These are phyloP conservation scores for Penicillium cataractarum DNA, from an alignment of 495 filamentous ascomycete species.

Conservation along the genomic window DNA sequence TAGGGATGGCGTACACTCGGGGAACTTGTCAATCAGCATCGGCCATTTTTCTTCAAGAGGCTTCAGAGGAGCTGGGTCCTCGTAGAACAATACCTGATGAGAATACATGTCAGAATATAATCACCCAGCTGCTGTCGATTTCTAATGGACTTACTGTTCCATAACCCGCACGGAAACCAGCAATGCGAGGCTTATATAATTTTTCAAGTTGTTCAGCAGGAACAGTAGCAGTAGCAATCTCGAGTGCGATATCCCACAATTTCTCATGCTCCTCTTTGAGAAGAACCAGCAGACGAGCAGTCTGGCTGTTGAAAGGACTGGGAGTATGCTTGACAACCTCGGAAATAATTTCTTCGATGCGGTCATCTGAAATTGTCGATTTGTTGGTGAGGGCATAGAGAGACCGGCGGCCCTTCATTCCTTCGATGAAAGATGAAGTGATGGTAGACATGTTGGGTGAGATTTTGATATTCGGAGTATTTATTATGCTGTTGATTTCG, in stretches of 20 bases:
- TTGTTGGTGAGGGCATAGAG: slow-evolving; percentile 33
- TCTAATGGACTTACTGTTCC: slow-evolving; percentile 17
- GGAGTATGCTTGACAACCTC: slow-evolving; percentile 30
- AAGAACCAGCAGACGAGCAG: slow-evolving; percentile 34
- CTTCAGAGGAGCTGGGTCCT: slow-evolving; percentile 56
- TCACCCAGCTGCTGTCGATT: neutral
- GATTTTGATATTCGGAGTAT: neutral
- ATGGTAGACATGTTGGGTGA: slow-evolving; percentile 3
- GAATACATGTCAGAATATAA: neutral
- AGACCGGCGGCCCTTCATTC: slow-evolving; percentile 34
- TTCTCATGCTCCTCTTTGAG: slow-evolving; percentile 36
- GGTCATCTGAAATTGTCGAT: slow-evolving; percentile 34
- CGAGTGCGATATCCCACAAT: slow-evolving; percentile 33
- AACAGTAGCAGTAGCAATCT: slow-evolving; percentile 52
- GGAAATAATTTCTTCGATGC: slow-evolving; percentile 33
- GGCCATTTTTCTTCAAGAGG: slow-evolving; percentile 55
- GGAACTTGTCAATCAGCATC: slow-evolving; percentile 13
- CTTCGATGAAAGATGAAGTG: slow-evolving; percentile 25
- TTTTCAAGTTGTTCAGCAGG: slow-evolving; percentile 50
- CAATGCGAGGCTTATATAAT: slow-evolving; percentile 20
- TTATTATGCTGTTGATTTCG: neutral
- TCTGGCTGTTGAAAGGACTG: slow-evolving; percentile 37
- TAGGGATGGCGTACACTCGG: slow-evolving; percentile 15
- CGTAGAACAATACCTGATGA: slow-evolving; percentile 64
- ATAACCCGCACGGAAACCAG: slow-evolving; percentile 20